Evolutionary conservation across 2,329 filamentous ascomycete genomes (phyloP), one percentile per base, ranked within the genome.

Genomic region (Neofusicoccum kwambonambiense): DNA sequence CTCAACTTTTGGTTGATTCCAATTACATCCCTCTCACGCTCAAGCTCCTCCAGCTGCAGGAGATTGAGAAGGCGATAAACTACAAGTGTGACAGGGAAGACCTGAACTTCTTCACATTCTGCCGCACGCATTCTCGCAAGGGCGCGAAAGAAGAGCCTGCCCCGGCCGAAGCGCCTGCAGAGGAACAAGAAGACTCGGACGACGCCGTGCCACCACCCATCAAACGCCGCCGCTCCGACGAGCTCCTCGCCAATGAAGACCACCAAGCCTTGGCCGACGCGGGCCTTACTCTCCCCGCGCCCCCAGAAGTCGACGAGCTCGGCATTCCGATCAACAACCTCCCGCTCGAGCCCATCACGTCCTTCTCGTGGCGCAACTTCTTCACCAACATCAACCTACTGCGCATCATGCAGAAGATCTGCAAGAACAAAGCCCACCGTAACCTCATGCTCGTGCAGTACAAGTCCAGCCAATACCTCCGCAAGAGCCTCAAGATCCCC

Each of bases 401-500:
- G 19, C 92, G 96, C 69, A 89, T 97, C 66, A 91, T 99, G 86
- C 95, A 99, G 74, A 99, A 99, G 79, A 90, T 98, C 66, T 97
- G 93, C 79, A 96, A 96, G 72, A 87, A 91, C 78, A 98, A 98
- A 79, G 92, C 94, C 1, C 95, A 99, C 79, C 90, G 95, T 64
- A 96, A 96, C 76, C 84, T 99, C 13, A 85, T 98, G 57, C 87
- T 99, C 60, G 93, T 99, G 41, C 91, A 94, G 73, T 98, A 97
- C 83, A 98, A 98, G 79, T 95, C 90, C 54, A 93, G 90, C 65
- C 92, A 92, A 66, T 96, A 97, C 71, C 86, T 99, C 31, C 90
- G 93, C 71, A 97, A 97, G 77, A 89, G 91, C 5, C 87, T 99
- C 15, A 94, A 95, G 70, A 90, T 97, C 22, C 94, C 94, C 0